Conservation (phyloP, 1,139 yeast genomes). For the Nakaseomyces bracarensis region DNA sequence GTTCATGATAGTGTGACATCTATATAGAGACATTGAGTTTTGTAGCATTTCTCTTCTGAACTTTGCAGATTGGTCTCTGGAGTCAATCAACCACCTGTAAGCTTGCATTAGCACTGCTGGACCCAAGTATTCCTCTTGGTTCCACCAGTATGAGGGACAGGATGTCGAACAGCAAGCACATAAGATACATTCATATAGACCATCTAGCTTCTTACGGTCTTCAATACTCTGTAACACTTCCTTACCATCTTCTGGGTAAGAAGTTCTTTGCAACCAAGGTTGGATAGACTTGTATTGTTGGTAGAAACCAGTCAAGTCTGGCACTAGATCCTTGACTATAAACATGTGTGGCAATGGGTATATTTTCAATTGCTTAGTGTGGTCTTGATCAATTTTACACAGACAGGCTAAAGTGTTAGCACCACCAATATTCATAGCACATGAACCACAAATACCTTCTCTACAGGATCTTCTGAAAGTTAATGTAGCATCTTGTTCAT, state of each 20-base stretch:
- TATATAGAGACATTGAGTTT: slow-evolving; percentile 94
- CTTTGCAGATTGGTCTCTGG: slow-evolving; percentile 85
- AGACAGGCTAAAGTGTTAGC: slow-evolving; percentile 93
- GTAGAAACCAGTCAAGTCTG: slow-evolving; percentile 95
- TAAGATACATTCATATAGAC: slow-evolving; percentile 92
- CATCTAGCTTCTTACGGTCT: slow-evolving; percentile 95
- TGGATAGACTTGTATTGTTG: slow-evolving; percentile 97
- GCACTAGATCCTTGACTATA: slow-evolving; percentile 93
- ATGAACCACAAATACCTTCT: slow-evolving; percentile 99
- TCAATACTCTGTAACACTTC: slow-evolving; percentile 87
- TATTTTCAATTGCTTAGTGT: slow-evolving; percentile 68
- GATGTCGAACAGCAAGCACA: slow-evolving; percentile 99
- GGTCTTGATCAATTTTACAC: slow-evolving; percentile 82
- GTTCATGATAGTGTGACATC: slow-evolving; percentile 99
- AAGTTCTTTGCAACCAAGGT: slow-evolving; percentile 86
- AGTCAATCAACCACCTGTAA: slow-evolving; percentile 96
- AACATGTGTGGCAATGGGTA: slow-evolving; percentile 99
- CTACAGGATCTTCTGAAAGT: slow-evolving; percentile 98
- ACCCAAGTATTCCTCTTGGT: slow-evolving; percentile 96
- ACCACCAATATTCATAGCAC: slow-evolving; percentile 99
- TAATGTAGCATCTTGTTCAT: slow-evolving; percentile 90
- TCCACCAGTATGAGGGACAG: slow-evolving; percentile 99
- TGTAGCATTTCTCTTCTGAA: slow-evolving; percentile 83
- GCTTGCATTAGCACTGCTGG: slow-evolving; percentile 99
- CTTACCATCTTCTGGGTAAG: slow-evolving; percentile 78